phyloP scores from a whole-genome alignment of 1,284 basidiomycete species.

The Exobasidium rhododendri region DNA sequence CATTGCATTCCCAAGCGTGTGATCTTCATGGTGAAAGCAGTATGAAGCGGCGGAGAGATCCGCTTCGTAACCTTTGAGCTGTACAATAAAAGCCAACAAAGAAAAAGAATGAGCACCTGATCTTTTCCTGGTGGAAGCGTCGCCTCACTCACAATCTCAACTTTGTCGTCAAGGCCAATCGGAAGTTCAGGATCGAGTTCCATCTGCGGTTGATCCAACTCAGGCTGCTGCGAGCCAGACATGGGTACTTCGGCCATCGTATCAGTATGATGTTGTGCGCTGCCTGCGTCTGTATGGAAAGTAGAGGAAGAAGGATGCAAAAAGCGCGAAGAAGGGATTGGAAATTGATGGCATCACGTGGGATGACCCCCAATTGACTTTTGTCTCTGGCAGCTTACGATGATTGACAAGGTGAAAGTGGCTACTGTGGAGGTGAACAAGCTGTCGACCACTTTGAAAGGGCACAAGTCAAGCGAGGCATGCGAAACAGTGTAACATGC shows the following conservation, averaged over 20 bases:
- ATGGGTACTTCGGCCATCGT: not conserved
- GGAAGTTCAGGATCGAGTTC: slow-evolving; percentile 3
- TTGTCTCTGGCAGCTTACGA: no score
- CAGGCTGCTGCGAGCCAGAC: not conserved
- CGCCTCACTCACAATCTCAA: slow-evolving; percentile 8
- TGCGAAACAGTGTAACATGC: not conserved
- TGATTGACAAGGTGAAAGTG: no score
- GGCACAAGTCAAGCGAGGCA: no score
- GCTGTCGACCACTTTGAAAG: no score
- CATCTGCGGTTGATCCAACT: not conserved
- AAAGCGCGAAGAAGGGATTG: no score
- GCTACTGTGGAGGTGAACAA: no score
- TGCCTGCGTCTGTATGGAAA: no score
- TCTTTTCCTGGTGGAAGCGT: no score
- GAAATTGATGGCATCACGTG: no score
- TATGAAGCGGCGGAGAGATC: slow-evolving; percentile 88
- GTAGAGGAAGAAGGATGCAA: no score
- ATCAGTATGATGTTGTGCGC: not conserved
- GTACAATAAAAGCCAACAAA: not conserved
- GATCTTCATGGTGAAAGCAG: slow-evolving; percentile 86
- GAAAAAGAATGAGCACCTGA: not conserved
- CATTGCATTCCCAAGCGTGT: slow-evolving; percentile 90
- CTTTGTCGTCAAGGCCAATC: not conserved
- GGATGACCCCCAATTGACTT: no score
- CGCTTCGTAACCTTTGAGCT: slow-evolving; percentile 67